These are phyloP conservation scores for Beverwykella pulmonaria DNA, from an alignment of 495 filamentous ascomycete species.

Conservation along the genomic window DNA sequence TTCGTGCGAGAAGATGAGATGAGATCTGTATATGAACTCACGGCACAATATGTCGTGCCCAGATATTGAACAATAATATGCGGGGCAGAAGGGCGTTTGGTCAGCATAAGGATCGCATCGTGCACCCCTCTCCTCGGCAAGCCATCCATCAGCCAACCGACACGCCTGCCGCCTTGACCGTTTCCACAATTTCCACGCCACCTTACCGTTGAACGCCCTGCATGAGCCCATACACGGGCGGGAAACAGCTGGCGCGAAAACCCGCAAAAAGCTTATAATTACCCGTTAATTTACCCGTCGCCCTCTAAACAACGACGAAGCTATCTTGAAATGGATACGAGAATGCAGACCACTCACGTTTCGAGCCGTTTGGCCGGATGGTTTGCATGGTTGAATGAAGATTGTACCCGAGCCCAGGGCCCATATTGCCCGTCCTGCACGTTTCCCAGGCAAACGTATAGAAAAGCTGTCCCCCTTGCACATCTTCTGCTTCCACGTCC, in stretches of 20 bases:
- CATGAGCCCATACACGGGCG: not conserved
- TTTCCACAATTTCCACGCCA: too few species aligned
- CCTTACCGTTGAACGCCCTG: too few species aligned
- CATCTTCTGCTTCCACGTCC: not conserved
- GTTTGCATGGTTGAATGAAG: too few species aligned
- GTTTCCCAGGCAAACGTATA: not conserved
- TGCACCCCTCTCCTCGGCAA: not conserved
- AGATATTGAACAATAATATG: not conserved
- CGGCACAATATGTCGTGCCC: too few species aligned
- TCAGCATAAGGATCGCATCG: not conserved
- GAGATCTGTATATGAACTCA: not conserved
- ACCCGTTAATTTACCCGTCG: slow-evolving; percentile 30
- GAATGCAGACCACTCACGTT: not conserved
- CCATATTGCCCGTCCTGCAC: not conserved
- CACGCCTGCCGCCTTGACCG: not conserved
- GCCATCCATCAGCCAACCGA: not conserved
- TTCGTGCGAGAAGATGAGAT: not conserved
- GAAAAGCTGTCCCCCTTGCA: slow-evolving; percentile 9
- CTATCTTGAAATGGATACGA: not conserved
- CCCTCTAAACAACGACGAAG: not conserved
- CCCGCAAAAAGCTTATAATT: slow-evolving; percentile 14
- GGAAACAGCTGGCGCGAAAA: not conserved
- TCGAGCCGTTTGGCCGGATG: slow-evolving; percentile 5
- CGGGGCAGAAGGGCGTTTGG: too few species aligned
- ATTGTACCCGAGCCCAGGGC: slow-evolving; percentile 27